Conservation (phyloP, 2,329 filamentous ascomycete species). For the Pseudocercospora ulei region DNA sequence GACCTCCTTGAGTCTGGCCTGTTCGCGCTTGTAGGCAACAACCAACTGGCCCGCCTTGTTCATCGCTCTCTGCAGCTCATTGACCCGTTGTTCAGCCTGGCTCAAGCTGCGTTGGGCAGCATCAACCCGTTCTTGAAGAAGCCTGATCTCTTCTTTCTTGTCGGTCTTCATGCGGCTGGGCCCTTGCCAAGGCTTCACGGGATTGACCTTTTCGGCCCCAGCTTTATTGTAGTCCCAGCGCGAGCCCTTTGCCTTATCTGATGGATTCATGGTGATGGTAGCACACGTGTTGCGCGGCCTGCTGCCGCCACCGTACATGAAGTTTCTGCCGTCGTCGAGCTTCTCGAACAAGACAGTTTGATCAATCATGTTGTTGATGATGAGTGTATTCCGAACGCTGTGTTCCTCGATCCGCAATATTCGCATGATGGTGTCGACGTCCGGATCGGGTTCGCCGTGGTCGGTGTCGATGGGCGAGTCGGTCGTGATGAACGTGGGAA, state of each 20-base stretch:
- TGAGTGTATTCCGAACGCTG: conserved; percentile 65
- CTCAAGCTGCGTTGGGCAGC: conserved; percentile 42
- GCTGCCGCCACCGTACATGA: conserved; percentile 55
- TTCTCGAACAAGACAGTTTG: conserved; percentile 69
- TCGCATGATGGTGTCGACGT: conserved; percentile 68
- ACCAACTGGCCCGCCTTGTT: conserved; percentile 45
- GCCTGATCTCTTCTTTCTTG: conserved; percentile 27
- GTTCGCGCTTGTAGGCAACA: conserved; percentile 42
- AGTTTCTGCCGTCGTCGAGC: conserved; percentile 54
- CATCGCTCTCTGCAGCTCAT: conserved; percentile 42
- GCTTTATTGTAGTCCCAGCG: conserved; percentile 47
- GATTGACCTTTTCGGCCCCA: conserved; percentile 44
- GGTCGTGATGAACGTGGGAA: conserved; percentile 54
- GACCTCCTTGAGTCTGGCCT: conserved; percentile 45
- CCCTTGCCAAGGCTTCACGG: conserved; percentile 46
- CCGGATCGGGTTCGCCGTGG: conserved; percentile 61
- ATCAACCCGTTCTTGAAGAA: conserved; percentile 38
- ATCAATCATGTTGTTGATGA: conserved; percentile 75
- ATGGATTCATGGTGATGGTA: conserved; percentile 56
- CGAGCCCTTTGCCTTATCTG: conserved; percentile 48
- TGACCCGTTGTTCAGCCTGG: conserved; percentile 44
- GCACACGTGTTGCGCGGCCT: conserved; percentile 56
- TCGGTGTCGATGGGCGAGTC: conserved; percentile 48
- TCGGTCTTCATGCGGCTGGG: conserved; percentile 49
- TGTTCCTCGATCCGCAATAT: conserved; percentile 71